Evolutionary conservation across 2,329 filamentous ascomycete species (phyloP), one percentile per base, ranked within the genome.

Genomic region (Trichocomaceae sp.): DNA sequence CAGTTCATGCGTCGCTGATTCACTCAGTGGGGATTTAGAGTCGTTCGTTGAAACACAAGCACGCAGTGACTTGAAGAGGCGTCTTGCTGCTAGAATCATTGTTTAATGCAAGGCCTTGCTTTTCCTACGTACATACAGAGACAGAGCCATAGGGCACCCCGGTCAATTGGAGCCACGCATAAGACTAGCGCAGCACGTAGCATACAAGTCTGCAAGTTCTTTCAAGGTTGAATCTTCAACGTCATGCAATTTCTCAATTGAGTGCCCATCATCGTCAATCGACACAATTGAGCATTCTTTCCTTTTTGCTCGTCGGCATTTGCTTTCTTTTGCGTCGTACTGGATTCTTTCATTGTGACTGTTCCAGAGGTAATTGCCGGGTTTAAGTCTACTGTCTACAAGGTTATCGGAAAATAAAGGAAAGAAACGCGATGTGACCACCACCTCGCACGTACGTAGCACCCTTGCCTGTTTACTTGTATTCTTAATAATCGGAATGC

Each of bases 141-240:
- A 47, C n/a, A 31, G 8, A 50, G 37, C 41, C 41, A 37, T 29
- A 23, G 22, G 42, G 39, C 42, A 33, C 33, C 41, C 47, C 52
- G 39, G 45, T 58, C 53, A 58, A 56, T 58, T 58, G 53, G 53
- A 58, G 56, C 56, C 56, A 58, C 56, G 56, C 49, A 56, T 55
- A 47, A 54, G 49, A 54, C 56, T 58, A 58, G 49, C 49, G 49
- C 52, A 52, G 31, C 45, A 49, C 17, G 55, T 53, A 39, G 46
- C 55, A 53, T 46, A 26, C 33, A 37, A 20, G 20, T 22, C 41
- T 47, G 42, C 35, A 10, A 46, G 10, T 39, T 23, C 8, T 20
- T 17, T 39, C 4, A 10, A 31, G 15, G n/a, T 12, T 23, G 47
- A 49, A 39, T 49, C 19, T 20, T 37, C 37, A 20, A 39, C 5